phyloP scores from a whole-genome alignment of 176 grass and related monocot species.

The Hordeum marinum region DNA sequence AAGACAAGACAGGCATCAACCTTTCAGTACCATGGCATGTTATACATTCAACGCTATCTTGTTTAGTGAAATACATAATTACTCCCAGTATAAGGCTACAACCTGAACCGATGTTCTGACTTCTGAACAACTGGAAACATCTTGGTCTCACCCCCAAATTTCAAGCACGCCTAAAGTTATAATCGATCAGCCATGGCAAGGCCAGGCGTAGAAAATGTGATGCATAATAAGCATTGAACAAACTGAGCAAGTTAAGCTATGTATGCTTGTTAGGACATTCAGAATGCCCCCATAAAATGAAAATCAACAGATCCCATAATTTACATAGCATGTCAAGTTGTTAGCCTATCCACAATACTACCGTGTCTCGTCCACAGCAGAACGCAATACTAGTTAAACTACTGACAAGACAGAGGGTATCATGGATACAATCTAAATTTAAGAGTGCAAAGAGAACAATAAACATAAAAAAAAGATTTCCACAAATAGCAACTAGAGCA shows the following conservation, averaged over 20 bases:
- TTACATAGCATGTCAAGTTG: neutral
- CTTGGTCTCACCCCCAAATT: neutral
- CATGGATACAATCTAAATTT: too few species aligned
- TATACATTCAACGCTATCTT: too few species aligned
- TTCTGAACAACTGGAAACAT: neutral
- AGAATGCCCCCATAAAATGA: neutral
- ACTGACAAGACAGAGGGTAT: too few species aligned
- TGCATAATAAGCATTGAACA: neutral
- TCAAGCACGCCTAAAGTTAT: neutral
- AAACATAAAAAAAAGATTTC: too few species aligned
- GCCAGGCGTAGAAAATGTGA: neutral
- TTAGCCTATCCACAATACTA: neutral
- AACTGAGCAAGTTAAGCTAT: neutral
- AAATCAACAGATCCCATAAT: neutral
- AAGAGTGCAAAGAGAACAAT: too few species aligned
- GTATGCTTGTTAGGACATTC: neutral
- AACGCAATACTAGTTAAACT: neutral
- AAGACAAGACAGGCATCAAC: neutral
- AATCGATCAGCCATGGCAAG: neutral
- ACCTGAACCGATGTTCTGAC: neutral
- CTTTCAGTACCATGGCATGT: neutral
- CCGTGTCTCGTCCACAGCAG: neutral
- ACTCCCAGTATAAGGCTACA: neutral
- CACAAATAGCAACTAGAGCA: too few species aligned
- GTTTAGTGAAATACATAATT: neutral